A percentile compares a stretch with the other conserved stretches of the same genome.
Evolutionary conservation across 2,329 filamentous ascomycete species (phyloP).

Genomic region (Conoideocrella luteorostrata): DNA sequence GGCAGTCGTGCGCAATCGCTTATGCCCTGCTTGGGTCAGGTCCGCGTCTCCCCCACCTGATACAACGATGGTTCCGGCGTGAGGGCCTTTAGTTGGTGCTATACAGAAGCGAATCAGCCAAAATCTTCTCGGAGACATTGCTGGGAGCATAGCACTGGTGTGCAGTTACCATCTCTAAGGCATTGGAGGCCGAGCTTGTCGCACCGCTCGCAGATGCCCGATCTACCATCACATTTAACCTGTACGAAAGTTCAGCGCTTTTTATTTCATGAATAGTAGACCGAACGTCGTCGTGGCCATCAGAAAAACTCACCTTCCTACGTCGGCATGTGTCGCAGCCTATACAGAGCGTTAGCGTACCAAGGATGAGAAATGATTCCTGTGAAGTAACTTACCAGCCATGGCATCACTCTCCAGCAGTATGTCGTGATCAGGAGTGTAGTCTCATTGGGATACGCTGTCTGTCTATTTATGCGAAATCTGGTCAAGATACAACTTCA

Average conservation of each 20-base stretch:
- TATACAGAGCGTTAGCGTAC: neutral
- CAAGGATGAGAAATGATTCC: neutral
- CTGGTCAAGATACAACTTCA: neutral
- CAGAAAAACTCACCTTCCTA: neutral
- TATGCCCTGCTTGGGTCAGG: neutral
- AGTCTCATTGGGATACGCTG: neutral
- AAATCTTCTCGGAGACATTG: too few relatives aligned
- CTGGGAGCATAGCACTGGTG: too few relatives aligned
- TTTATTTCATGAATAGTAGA: too few relatives aligned
- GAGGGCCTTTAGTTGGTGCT: neutral
- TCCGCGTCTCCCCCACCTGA: neutral
- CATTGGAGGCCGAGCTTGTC: neutral
- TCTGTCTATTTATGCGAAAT: neutral
- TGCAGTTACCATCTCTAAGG: neutral
- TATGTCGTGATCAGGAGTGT: neutral
- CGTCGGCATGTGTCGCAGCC: neutral
- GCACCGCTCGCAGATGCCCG: neutral
- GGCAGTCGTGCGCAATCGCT: neutral
- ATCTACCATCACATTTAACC: neutral
- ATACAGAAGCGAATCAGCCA: too few relatives aligned
- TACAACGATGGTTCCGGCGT: neutral
- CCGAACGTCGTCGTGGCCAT: too few relatives aligned
- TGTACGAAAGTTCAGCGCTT: too few relatives aligned
- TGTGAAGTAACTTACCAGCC: neutral
- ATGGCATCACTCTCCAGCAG: neutral